phyloP scores from a whole-genome alignment of 306 rosid species.

The Lupinus albus region DNA sequence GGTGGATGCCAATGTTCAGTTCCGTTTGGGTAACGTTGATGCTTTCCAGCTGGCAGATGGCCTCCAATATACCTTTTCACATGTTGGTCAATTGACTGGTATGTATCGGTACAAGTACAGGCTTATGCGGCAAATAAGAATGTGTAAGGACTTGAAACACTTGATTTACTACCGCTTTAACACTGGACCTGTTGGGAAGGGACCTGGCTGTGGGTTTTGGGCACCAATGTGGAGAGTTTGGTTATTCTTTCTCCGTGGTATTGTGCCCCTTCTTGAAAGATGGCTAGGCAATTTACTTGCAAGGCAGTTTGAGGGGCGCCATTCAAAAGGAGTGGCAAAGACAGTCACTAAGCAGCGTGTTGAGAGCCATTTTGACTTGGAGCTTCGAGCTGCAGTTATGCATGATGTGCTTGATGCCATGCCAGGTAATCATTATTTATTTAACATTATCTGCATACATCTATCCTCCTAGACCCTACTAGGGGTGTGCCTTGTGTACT shows the following conservation, averaged over 20 bases:
- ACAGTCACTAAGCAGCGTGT: slow-evolving; percentile 99
- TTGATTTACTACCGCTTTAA: slow-evolving; percentile 96
- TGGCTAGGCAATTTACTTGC: slow-evolving; percentile 99
- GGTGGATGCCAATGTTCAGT: slow-evolving; percentile 98
- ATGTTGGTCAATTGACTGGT: slow-evolving; percentile 98
- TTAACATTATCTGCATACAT: no score
- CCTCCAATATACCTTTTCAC: slow-evolving; percentile 93
- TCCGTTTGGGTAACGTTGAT: slow-evolving; percentile 96
- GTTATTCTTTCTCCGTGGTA: slow-evolving; percentile 97
- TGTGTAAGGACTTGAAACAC: slow-evolving; percentile 98
- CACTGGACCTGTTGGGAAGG: slow-evolving; percentile 99
- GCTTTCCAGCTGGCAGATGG: slow-evolving; percentile 99
- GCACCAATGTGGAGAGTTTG: slow-evolving; percentile 99
- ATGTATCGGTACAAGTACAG: slow-evolving; percentile 98
- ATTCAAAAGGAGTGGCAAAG: slow-evolving; percentile 98
- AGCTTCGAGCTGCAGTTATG: slow-evolving; percentile 99
- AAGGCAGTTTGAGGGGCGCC: slow-evolving; percentile 97
- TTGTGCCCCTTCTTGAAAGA: slow-evolving; percentile 93
- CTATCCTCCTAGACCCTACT: no score
- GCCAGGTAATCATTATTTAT: slow-evolving; percentile 62
- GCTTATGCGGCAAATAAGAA: slow-evolving; percentile 97
- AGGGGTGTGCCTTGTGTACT: no score
- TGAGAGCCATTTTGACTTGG: slow-evolving; percentile 96
- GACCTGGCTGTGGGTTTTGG: slow-evolving; percentile 99
- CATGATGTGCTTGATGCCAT: slow-evolving; percentile 99